Evolutionary conservation across 805 yeast species (phyloP).

Genomic region (Metschnikowia hibisci): DNA sequence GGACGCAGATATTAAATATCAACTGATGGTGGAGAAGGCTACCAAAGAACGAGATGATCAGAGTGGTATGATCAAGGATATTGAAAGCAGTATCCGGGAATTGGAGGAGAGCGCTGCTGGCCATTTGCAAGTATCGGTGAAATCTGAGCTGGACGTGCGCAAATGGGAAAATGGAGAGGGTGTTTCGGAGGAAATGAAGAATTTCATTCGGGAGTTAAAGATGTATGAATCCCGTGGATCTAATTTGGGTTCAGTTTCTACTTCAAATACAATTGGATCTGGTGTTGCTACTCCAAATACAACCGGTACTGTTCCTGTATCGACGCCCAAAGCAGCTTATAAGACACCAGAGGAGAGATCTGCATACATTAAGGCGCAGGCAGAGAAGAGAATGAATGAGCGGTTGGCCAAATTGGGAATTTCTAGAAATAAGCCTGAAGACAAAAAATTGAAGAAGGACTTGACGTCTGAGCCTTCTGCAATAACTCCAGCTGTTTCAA

Average conservation of each 20-base stretch:
- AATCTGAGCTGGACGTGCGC: conserved; percentile 49
- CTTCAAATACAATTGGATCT: not conserved
- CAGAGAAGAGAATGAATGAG: conserved; percentile 74
- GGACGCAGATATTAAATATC: conserved; percentile 51
- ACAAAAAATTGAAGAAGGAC: not conserved
- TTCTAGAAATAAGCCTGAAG: conserved; percentile 31
- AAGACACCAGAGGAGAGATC: conserved; percentile 64
- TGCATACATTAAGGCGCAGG: conserved; percentile 76
- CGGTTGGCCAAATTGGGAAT: conserved; percentile 79
- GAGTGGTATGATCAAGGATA: conserved; percentile 61
- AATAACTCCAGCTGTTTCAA: conserved; percentile 1
- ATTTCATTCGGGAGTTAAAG: conserved; percentile 56
- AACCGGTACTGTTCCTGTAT: conserved; percentile 6
- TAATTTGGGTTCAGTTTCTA: conserved; percentile 10
- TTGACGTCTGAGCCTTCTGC: not conserved
- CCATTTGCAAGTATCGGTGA: conserved; percentile 38
- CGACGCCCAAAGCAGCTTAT: conserved; percentile 19
- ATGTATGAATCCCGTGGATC: not conserved
- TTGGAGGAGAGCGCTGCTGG: conserved; percentile 49
- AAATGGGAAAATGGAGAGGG: conserved; percentile 85
- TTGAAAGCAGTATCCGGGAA: conserved; percentile 65
- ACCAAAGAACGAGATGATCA: conserved; percentile 52
- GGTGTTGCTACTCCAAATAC: conserved; percentile 1
- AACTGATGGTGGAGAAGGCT: conserved; percentile 49
- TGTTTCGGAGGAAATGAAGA: conserved; percentile 57